phyloP scores from a whole-genome alignment of 805 yeast genomes.

The Ogataea ganodermae region DNA sequence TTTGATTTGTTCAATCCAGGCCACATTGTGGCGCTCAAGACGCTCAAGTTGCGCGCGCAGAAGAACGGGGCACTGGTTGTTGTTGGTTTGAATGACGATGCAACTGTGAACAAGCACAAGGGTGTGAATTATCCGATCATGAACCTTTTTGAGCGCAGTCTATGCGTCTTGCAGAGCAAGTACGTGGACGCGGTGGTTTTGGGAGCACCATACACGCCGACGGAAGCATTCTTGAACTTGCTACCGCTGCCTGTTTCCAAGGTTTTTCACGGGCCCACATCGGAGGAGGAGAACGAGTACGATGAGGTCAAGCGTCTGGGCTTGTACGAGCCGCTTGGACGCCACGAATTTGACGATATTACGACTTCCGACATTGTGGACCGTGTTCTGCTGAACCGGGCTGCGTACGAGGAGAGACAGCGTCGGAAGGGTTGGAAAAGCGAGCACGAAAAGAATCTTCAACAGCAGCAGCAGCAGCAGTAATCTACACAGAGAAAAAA shows the following conservation, averaged over 20 bases:
- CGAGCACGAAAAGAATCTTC: conserved; percentile 43
- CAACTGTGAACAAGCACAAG: conserved; percentile 51
- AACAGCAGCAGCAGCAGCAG: conserved; percentile 13
- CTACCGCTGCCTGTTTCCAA: conserved; percentile 38
- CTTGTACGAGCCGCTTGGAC: conserved; percentile 44
- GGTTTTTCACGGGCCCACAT: conserved; percentile 63
- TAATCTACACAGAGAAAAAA: conserved; percentile 1
- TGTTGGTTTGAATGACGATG: conserved; percentile 69
- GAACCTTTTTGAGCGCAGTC: conserved; percentile 81
- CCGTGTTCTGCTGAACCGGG: conserved; percentile 69
- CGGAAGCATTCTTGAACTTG: conserved; percentile 38
- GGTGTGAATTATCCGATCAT: conserved; percentile 78
- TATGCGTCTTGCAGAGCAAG: conserved; percentile 86
- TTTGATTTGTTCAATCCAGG: conserved; percentile 95
- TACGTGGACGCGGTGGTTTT: conserved; percentile 79
- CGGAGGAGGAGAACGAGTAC: conserved; percentile 37
- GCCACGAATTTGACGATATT: conserved; percentile 64
- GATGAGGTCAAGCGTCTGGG: conserved; percentile 30
- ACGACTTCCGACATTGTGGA: conserved; percentile 70
- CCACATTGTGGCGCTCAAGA: conserved; percentile 72
- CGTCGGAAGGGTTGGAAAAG: conserved; percentile 81
- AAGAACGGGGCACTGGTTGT: conserved; percentile 48
- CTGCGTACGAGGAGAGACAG: conserved; percentile 83
- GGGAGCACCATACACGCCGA: conserved; percentile 63
- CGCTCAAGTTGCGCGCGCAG: conserved; percentile 43